A percentile compares a stretch with the other conserved stretches of the same genome.
Evolutionary conservation across 257 asterid species (phyloP).

Genomic region (Avicennia marina): DNA sequence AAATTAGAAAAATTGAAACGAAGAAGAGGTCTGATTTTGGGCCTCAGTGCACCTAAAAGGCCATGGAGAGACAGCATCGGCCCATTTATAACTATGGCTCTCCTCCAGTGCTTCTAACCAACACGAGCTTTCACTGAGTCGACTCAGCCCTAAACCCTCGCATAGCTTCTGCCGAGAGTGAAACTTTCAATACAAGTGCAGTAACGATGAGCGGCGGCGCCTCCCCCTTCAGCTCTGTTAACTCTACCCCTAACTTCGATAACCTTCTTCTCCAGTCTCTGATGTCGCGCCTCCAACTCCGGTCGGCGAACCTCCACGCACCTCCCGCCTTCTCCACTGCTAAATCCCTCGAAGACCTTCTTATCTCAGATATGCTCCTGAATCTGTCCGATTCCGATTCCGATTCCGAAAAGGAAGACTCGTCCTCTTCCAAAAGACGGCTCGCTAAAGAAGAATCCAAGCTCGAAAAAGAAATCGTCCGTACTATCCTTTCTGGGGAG

Average conservation of each 20-base stretch:
- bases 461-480: constrained; percentile 78
- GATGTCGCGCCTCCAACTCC: constrained; percentile 73
- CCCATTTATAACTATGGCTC: too few species aligned
- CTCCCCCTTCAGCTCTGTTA: constrained; percentile 36
- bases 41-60: too few species aligned
- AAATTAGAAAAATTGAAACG: too few species aligned
- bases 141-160: constrained; percentile 37
- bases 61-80: too few species aligned
- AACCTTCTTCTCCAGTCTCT: constrained; percentile 82
- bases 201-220: constrained; percentile 29
- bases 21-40: too few species aligned
- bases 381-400: constrained; percentile 48
- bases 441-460: constrained; percentile 80
- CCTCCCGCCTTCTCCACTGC: constrained; percentile 37
- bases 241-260: constrained; percentile 74
- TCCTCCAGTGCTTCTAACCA: too few species aligned
- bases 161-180: constrained; percentile 2
- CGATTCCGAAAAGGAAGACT: constrained; percentile 35
- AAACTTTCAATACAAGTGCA: background rate
- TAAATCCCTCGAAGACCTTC: constrained; percentile 72
- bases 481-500: constrained; percentile 54
- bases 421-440: constrained; percentile 54
- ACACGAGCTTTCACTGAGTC: too few species aligned
- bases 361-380: constrained; percentile 58
- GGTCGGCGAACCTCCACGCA: constrained; percentile 32